A percentile compares a stretch with the other conserved stretches of the same genome.
Conservation (phyloP, 116 monocot genomes). For the Trichopus zeylanicus region DNA sequence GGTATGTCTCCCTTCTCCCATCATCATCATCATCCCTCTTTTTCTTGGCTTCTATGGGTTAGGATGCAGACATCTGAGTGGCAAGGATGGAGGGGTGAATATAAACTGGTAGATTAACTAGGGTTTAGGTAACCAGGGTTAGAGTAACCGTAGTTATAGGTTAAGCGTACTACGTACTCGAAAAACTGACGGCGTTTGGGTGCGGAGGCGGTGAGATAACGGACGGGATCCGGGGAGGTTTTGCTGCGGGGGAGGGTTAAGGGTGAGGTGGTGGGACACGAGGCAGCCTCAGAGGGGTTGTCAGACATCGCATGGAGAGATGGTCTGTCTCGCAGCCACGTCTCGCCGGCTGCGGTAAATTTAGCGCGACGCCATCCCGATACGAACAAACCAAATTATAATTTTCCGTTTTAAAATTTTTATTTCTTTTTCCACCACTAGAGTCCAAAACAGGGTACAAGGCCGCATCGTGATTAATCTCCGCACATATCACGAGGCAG, state of each 20-base stretch:
- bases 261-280: constrained; percentile 6
- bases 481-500: not conserved
- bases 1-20: constrained; percentile 6
- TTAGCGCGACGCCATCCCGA: not conserved
- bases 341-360: not conserved
- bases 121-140: constrained; percentile 10
- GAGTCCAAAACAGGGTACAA: not conserved
- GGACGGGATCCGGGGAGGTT: not conserved
- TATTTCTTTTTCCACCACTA: not conserved
- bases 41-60: not conserved
- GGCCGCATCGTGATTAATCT: not conserved
- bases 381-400: not conserved
- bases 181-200: constrained; percentile 12
- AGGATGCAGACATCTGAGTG: too few relatives aligned
- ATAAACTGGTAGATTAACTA: constrained; percentile 5
- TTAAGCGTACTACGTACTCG: not conserved
- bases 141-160: not conserved
- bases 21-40: constrained; percentile 11
- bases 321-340: not conserved
- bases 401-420: too few relatives aligned
- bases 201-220: not conserved
- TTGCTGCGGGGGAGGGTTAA: not conserved
- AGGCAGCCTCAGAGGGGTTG: not conserved
- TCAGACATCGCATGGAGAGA: not conserved
- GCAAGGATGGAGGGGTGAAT: not conserved